These are phyloP conservation scores for Magnolia changhungtana DNA, from an alignment of 164 flowering plant genomes.

Conservation along the genomic window DNA sequence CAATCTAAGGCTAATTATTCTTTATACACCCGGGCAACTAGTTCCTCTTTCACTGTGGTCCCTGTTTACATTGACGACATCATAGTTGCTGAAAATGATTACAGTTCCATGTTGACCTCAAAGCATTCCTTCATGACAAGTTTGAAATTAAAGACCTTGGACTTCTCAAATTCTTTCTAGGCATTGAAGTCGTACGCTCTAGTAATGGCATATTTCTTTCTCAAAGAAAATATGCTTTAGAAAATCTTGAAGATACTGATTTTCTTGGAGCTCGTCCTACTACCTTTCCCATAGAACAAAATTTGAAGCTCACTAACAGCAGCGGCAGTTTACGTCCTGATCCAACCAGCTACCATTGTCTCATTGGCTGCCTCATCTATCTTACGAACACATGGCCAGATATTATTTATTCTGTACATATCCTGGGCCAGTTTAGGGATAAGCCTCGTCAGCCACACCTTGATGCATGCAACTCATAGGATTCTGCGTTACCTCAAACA, in stretches of 20 bases:
- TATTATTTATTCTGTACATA: not conserved
- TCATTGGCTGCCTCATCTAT: not conserved
- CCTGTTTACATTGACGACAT: slow-evolving; percentile 1
- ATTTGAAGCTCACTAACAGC: not conserved
- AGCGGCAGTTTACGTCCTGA: not conserved
- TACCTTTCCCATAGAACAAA: not conserved
- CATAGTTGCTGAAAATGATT: not conserved
- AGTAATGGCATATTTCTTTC: not conserved
- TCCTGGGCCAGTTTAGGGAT: not conserved
- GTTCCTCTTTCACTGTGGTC: not conserved
- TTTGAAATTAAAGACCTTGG: slow-evolving; percentile 2
- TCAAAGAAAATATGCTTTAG: not conserved
- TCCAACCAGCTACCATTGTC: not conserved
- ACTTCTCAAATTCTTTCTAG: not conserved
- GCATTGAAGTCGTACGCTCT: not conserved
- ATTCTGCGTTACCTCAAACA: not conserved
- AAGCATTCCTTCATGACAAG: not conserved
- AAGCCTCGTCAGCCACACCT: not conserved
- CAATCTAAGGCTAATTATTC: not conserved
- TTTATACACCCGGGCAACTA: not conserved
- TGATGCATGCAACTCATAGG: not conserved
- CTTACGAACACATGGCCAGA: not conserved
- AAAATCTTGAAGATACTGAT: not conserved
- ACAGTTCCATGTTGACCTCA: not conserved
- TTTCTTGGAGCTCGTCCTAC: not conserved